Evolutionary conservation across 2,329 filamentous ascomycete genomes (phyloP).

Genomic region (Stagonosporopsis vannaccii): DNA sequence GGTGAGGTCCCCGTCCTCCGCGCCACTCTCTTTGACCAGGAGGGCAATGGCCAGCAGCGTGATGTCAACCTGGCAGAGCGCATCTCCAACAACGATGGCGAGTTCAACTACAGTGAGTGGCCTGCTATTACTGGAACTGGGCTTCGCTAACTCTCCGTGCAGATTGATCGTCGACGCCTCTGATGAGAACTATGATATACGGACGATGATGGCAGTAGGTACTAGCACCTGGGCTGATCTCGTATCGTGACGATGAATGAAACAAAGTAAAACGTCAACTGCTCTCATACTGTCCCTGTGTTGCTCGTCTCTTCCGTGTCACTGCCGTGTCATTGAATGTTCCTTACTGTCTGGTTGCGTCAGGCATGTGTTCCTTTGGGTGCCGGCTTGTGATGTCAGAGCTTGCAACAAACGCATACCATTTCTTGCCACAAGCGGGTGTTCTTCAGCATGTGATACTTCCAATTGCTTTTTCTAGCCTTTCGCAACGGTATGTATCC

Average conservation of each 20-base stretch:
- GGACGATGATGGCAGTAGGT: not conserved
- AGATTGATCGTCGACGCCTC: constrained; percentile 9
- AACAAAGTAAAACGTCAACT: constrained; percentile 13
- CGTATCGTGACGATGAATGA: constrained; percentile 13
- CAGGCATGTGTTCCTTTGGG: not conserved
- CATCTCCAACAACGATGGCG: constrained; percentile 61
- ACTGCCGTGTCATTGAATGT: not conserved
- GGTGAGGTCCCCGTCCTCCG: constrained; percentile 62
- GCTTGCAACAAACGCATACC: not conserved
- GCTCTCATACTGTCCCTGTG: not conserved
- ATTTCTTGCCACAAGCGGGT: not conserved
- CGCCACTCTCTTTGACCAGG: constrained; percentile 53
- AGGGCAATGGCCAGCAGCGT: constrained; percentile 52
- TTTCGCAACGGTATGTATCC: not conserved
- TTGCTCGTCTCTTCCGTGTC: not conserved
- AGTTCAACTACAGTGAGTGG: constrained; percentile 29
- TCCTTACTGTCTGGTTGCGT: not conserved
- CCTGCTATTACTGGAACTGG: not conserved
- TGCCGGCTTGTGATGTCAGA: not conserved
- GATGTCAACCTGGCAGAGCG: constrained; percentile 66
- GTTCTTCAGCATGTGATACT: not conserved
- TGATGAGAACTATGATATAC: not conserved
- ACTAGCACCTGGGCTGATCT: not conserved
- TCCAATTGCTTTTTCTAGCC: too few species aligned
- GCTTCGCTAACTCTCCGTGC: not conserved